Evolutionary conservation across 129 eudicot species (phyloP).

Genomic region (Daucus carota): DNA sequence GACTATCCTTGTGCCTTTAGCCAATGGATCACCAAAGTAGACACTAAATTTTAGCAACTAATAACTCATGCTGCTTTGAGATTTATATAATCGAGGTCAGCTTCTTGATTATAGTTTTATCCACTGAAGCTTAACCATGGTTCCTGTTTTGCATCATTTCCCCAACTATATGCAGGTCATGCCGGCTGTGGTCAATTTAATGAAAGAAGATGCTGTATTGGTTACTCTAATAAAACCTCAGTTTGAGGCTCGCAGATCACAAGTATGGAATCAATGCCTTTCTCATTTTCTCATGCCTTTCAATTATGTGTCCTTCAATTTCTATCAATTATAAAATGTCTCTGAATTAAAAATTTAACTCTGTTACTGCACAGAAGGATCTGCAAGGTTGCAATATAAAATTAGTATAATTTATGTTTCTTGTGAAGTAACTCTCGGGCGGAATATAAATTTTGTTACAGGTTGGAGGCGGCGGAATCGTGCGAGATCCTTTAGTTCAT

Average conservation of each 20-base stretch:
- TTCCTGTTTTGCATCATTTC: conserved; percentile 7
- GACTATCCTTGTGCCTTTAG: not conserved
- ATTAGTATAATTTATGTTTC: not conserved
- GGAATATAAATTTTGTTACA: conserved; percentile 22
- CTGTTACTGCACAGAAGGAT: not conserved
- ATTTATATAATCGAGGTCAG: not conserved
- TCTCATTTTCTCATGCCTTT: not conserved
- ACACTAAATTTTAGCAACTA: not conserved
- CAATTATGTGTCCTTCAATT: not conserved
- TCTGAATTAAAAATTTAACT: not conserved
- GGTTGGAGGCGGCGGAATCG: conserved; percentile 99
- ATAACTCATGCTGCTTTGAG: not conserved
- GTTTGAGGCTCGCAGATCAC: conserved; percentile 93
- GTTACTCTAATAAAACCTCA: conserved; percentile 93
- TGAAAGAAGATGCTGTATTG: conserved; percentile 75
- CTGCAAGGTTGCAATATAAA: not conserved
- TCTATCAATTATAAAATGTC: not conserved
- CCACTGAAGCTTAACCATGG: not conserved
- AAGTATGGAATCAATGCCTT: conserved; percentile 34
- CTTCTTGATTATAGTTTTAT: conserved; percentile 1
- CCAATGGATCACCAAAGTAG: not conserved
- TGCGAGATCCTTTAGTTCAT: conserved; percentile 86
- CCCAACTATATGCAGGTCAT: conserved; percentile 51
- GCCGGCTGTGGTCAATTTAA: conserved; percentile 87
- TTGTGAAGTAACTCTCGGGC: not conserved